Base-by-base conservation (phyloP, 257 asterid genomes). In the Nyctanthes arbortristis region DNA sequence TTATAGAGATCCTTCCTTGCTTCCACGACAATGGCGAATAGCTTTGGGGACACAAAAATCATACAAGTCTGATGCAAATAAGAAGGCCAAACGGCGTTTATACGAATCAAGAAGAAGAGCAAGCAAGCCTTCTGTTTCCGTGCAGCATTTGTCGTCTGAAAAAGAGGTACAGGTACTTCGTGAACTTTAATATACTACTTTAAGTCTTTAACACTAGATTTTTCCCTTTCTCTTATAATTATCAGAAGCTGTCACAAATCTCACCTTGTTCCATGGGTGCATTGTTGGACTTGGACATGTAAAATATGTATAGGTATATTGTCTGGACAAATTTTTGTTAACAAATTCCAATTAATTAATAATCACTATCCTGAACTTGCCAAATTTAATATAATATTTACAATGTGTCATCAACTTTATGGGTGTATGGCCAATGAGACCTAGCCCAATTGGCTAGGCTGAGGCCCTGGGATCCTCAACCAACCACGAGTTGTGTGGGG, bases 1-100 rank as follows among this genome's bases (percentile, higher is more conserved):
- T 29, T 82, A 93, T 76, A 88, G 98, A 87, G 99, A 93, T 79
- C 99, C 99, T 61, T 89, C 95, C 65, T 70, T 94, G 82, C 85
- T 94, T 77, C 99, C 97, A 67, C 84, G 99, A 75, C 97, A 87
- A 75, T 93, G 96, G 96, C 95, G 99, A 61, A 86, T 86, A 79
- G 97, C 97, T 72, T 78, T 72, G 68, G 99, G 99, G 64, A 91
- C 99, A 64, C 99, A 94, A 75, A 94, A 86, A 79, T 89, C 97
- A 37, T 94, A 94, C 66, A 91, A 85, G 83, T 78, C 85, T 61
- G 96, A 91, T 84, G 95, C 87, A 63, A 79, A 52, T 74, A 87
- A 78, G 75, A 93, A 84, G 70, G 96, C 82, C 39, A 85, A 85
- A 73, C 87, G 99, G 35, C 93, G 85, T 35, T 65, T 84, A 59